Percentiles rank a stretch among this genome's conserved stretches.
Evolutionary conservation across 2,329 filamentous ascomycete species (phyloP).

Genomic region (Rutstroemia sp.): DNA sequence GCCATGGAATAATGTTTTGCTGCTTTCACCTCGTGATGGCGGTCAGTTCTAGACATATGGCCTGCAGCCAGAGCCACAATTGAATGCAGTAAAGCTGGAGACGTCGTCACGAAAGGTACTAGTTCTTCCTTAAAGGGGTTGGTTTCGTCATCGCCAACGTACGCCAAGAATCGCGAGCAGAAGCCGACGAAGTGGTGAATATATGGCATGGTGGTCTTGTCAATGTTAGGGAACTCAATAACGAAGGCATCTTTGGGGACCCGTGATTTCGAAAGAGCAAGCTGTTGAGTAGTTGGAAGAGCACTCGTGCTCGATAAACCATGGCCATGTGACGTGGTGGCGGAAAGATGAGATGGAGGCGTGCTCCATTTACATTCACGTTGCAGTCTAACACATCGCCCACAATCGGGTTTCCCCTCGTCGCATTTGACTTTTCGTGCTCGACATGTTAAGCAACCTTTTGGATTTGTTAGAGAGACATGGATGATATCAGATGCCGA

Average conservation of each 20-base stretch:
- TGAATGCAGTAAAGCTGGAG: slow-evolving; percentile 25
- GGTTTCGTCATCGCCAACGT: slow-evolving; percentile 26
- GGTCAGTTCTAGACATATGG: slow-evolving; percentile 23
- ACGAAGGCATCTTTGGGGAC: slow-evolving; percentile 24
- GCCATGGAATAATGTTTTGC: slow-evolving; percentile 25
- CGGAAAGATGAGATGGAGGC: slow-evolving; percentile 3
- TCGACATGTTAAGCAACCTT: slow-evolving; percentile 57
- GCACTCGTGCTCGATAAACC: not conserved
- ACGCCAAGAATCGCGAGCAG: slow-evolving; percentile 25
- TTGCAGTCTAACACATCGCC: slow-evolving; percentile 26
- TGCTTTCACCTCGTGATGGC: slow-evolving; percentile 21
- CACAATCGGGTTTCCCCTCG: slow-evolving; percentile 58
- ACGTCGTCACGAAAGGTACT: slow-evolving; percentile 21
- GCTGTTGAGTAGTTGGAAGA: slow-evolving; percentile 6
- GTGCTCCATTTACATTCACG: slow-evolving; percentile 24
- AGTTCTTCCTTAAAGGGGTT: slow-evolving; percentile 27
- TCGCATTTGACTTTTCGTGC: slow-evolving; percentile 68
- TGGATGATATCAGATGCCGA: not conserved
- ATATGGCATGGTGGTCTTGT: slow-evolving; percentile 22
- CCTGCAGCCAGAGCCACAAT: slow-evolving; percentile 28
- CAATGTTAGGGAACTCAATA: slow-evolving; percentile 25
- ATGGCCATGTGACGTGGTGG: slow-evolving; percentile 7
- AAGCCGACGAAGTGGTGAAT: slow-evolving; percentile 29
- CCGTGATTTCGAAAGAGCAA: slow-evolving; percentile 3
- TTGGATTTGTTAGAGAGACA: slow-evolving; percentile 1